phyloP scores from a whole-genome alignment of 2,329 filamentous ascomycete genomes.

The Cryphonectria naterciae region DNA sequence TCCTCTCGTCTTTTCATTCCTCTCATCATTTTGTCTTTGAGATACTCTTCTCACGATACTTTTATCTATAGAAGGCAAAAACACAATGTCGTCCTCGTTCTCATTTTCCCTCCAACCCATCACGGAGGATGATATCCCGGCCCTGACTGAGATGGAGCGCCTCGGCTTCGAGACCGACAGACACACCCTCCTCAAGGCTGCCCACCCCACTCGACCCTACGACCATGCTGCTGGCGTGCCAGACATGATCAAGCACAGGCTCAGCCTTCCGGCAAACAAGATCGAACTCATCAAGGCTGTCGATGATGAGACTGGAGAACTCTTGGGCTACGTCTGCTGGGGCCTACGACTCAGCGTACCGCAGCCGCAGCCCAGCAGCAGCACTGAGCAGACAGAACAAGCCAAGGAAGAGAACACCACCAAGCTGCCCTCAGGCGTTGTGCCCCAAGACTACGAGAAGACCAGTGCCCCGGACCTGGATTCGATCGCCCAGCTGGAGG shows the following conservation, averaged over 20 bases:
- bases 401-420: background rate
- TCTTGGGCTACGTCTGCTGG: constrained; percentile 43
- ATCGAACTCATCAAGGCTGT: constrained; percentile 40
- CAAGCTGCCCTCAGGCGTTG: too few species aligned
- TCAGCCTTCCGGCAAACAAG: constrained; percentile 30
- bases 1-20: background rate
- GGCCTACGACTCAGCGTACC: constrained; percentile 34
- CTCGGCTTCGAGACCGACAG: constrained; percentile 38
- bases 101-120: constrained; percentile 23
- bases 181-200: constrained; percentile 42
- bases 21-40: background rate
- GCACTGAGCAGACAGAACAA: background rate
- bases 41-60: background rate
- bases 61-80: background rate
- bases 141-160: constrained; percentile 38
- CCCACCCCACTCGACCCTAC: constrained; percentile 36
- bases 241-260: constrained; percentile 31
- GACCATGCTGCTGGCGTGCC: constrained; percentile 35
- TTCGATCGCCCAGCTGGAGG: constrained; percentile 37
- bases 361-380: constrained; percentile 14
- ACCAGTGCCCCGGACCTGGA: constrained; percentile 26
- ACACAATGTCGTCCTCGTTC: constrained; percentile 2
- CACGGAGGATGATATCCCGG: constrained; percentile 35
- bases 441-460: background rate
- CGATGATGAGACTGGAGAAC: constrained; percentile 35